Evolutionary conservation across 2,329 filamentous ascomycete species (phyloP).

Genomic region (Aspergillus felis): DNA sequence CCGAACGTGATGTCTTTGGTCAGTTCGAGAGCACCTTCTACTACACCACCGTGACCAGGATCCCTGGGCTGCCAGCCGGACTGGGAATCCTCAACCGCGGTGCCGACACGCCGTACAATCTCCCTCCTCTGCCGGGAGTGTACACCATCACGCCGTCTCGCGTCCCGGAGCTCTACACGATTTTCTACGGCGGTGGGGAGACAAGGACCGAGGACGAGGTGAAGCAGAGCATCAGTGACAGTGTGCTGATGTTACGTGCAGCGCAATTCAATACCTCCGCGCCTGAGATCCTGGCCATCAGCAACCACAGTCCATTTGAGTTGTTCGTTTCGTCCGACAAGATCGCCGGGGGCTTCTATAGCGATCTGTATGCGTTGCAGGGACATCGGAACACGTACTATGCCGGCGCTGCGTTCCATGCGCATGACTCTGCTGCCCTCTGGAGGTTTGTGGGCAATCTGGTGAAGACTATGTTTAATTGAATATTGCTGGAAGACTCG

Average conservation of each 20-base stretch:
- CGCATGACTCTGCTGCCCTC: conserved; percentile 4
- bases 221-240: background rate
- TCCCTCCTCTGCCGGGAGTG: conserved; percentile 4
- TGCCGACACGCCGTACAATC: conserved; percentile 5
- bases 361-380: conserved; percentile 37
- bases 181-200: conserved; percentile 3
- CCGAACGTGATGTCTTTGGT: conserved; percentile 31
- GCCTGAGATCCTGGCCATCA: conserved; percentile 12
- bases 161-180: background rate
- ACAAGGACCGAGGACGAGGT: conserved; percentile 2
- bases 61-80: conserved; percentile 19
- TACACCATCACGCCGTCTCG: conserved; percentile 5
- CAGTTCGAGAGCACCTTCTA: conserved; percentile 23
- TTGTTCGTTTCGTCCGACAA: conserved; percentile 26
- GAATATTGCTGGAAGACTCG: background rate
- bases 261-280: background rate
- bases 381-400: conserved; percentile 37
- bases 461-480: background rate
- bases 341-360: conserved; percentile 34
- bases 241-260: conserved; percentile 2
- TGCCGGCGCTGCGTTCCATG: conserved; percentile 28
- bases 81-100: conserved; percentile 6
- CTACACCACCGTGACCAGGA: conserved; percentile 30
- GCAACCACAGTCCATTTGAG: conserved; percentile 24
- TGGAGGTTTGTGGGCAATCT: background rate